Evolutionary conservation across 495 filamentous ascomycete species (phyloP), one percentile per base, ranked within the genome.

Genomic region (Aspergillus bridgeri): DNA sequence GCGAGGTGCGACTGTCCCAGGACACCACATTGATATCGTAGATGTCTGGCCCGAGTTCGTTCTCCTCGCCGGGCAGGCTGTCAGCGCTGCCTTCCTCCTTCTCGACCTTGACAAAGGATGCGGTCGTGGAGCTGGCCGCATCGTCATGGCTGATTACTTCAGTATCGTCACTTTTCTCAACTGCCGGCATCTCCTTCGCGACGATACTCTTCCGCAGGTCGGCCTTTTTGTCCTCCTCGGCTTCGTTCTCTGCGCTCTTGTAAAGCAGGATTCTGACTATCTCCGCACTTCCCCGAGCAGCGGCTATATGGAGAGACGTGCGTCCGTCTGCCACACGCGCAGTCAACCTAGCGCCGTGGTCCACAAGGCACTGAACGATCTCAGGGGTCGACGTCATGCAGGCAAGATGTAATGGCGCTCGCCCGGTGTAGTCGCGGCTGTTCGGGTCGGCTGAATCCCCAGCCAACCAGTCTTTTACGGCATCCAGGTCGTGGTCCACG

Each of bases 251-350:
- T 44, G 79, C 77, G 60, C 89, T 92, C 70, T 83, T 88, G 9
- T 81, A 71, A 54, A 93, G 74, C 6, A 95, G 75, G 19, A 86
- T 82, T 51, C 77, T 81, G 55, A 93, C 72, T 27, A 93, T 91
- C 25, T 87, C 85, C 15, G 75, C 69, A 59, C 81, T 71, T 1
- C 90, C 90, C 11, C 86, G 78, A 7, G 79, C 79, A 43, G 88
- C 86, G 9, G 90, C 90, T 29, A 93, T 75, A 68, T 93, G 90
- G 42, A 95, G 74, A 7, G 90, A 87, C 1, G 89, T 92, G 44
- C 83, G 75, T 6, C 90, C 90, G 74, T 95, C 90, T 1, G 84
- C 88, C 45, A 92, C 68, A 44, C 90, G 81, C 42, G 88, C 77
- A 27, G 87, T 77, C 6, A 95, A 70, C 46, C 89, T 81, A 19